Percentiles rank a stretch among this genome's conserved stretches.
phyloP scores from a whole-genome alignment of 768 basidiomycete species.

The Candolleomyces efflorescens region DNA sequence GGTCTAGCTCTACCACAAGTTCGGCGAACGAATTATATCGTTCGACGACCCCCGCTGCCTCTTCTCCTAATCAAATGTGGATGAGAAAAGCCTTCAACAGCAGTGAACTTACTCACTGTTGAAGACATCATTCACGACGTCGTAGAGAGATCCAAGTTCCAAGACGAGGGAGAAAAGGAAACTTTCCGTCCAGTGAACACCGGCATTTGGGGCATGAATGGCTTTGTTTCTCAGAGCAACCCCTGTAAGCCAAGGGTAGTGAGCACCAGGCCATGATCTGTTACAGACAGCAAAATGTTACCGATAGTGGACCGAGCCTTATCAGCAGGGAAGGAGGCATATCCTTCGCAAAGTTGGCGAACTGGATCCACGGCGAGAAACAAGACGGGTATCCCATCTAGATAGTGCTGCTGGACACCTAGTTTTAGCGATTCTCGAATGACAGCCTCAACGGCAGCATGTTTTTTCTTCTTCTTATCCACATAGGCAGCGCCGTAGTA shows the following conservation, averaged over 20 bases:
- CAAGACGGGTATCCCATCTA: slow-evolving; percentile 69
- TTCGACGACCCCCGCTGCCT: slow-evolving; percentile 45
- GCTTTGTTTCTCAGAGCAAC: slow-evolving; percentile 60
- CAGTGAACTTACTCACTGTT: slow-evolving; percentile 34
- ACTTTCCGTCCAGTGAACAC: slow-evolving; percentile 67
- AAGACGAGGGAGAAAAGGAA: slow-evolving; percentile 72
- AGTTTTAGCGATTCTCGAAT: slow-evolving; percentile 84
- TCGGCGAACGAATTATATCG: slow-evolving; percentile 63
- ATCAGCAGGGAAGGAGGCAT: not conserved
- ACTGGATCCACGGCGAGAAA: slow-evolving; percentile 53
- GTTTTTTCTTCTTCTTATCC: slow-evolving; percentile 60
- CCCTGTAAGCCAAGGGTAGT: slow-evolving; percentile 36
- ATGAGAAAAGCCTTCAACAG: not conserved
- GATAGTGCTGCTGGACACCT: slow-evolving; percentile 69
- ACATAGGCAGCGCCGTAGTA: slow-evolving; percentile 54
- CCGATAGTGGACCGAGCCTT: slow-evolving; percentile 7
- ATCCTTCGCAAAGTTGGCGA: slow-evolving; percentile 22
- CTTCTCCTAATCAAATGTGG: slow-evolving; percentile 29
- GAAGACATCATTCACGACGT: slow-evolving; percentile 33
- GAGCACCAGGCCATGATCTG: not conserved
- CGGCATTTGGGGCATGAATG: slow-evolving; percentile 61
- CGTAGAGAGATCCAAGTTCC: slow-evolving; percentile 59
- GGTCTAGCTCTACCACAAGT: slow-evolving; percentile 55
- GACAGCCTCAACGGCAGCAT: slow-evolving; percentile 59
- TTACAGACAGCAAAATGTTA: slow-evolving; percentile 6